Conservation (phyloP, 2,329 filamentous ascomycete species). For the Dissoconium aciculare region DNA sequence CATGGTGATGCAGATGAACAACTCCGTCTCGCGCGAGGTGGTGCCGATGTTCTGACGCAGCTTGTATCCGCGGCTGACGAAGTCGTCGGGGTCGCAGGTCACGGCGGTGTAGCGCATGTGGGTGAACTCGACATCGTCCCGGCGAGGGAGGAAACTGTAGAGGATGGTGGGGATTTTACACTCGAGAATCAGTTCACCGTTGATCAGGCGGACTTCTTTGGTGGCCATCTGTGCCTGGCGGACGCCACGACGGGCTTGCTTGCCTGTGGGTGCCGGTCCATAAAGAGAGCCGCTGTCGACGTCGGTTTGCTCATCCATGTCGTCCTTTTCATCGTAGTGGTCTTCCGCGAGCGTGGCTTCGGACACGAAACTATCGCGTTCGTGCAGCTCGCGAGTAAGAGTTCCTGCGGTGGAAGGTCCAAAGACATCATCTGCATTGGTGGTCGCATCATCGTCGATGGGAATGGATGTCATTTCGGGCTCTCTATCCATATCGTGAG, state of each 20-base stretch:
- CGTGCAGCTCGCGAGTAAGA: conserved; percentile 39
- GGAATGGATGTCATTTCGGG: conserved; percentile 57
- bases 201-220: conserved; percentile 91
- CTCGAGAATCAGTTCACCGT: conserved; percentile 91
- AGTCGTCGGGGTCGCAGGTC: conserved; percentile 95
- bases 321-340: conserved; percentile 42
- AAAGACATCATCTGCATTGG: conserved; percentile 42
- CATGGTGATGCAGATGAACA: conserved; percentile 97
- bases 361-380: conserved; percentile 48
- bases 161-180: conserved; percentile 98
- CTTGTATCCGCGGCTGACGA: conserved; percentile 76
- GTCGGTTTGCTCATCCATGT: conserved; percentile 45
- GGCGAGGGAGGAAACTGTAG: conserved; percentile 85
- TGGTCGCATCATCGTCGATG: conserved; percentile 35
- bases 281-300: conserved; percentile 48
- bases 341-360: conserved; percentile 46
- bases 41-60: conserved; percentile 77
- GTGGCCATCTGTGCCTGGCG: conserved; percentile 75
- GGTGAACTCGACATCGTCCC: conserved; percentile 91
- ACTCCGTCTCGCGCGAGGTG: conserved; percentile 75
- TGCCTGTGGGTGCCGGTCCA: conserved; percentile 71
- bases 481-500: conserved; percentile 25
- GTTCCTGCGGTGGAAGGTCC: conserved; percentile 44
- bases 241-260: conserved; percentile 76
- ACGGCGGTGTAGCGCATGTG: conserved; percentile 98